A percentile compares a stretch with the other conserved stretches of the same genome.
Evolutionary conservation across 306 rosid species (phyloP).

Genomic region (Sicyos edulis): DNA sequence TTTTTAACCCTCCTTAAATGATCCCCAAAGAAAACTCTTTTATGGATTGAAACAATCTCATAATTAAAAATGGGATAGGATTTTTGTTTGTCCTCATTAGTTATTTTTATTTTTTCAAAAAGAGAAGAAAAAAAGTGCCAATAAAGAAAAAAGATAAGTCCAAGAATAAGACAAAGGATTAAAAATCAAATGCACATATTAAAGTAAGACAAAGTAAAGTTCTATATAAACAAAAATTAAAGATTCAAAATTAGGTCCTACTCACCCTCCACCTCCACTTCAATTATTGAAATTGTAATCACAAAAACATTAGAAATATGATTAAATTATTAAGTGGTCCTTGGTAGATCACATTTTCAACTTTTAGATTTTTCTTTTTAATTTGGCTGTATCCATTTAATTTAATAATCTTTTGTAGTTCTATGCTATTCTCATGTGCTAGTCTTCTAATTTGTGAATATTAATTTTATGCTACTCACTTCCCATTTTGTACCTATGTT

Average conservation of each 20-base stretch:
- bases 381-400: slow-evolving; percentile 1
- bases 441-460: background rate
- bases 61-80: background rate
- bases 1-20: too few relatives aligned
- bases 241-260: slow-evolving; percentile 16
- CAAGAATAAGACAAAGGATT: background rate
- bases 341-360: background rate
- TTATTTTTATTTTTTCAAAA: background rate
- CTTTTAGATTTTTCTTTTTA: background rate
- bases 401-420: background rate
- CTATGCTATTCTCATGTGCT: background rate
- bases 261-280: slow-evolving; percentile 11
- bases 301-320: background rate
- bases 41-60: background rate
- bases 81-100: background rate
- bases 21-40: background rate
- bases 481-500: background rate
- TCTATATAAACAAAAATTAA: background rate
- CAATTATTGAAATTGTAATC: background rate
- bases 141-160: background rate
- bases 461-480: background rate
- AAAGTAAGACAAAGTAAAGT: slow-evolving; percentile 10
- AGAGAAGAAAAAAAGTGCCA: background rate
- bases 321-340: background rate
- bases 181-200: background rate